Percentiles rank a stretch among this genome's conserved stretches.
Evolutionary conservation across 177 flowering plant genomes (phyloP).

Genomic region (Tripterygium wilfordii): DNA sequence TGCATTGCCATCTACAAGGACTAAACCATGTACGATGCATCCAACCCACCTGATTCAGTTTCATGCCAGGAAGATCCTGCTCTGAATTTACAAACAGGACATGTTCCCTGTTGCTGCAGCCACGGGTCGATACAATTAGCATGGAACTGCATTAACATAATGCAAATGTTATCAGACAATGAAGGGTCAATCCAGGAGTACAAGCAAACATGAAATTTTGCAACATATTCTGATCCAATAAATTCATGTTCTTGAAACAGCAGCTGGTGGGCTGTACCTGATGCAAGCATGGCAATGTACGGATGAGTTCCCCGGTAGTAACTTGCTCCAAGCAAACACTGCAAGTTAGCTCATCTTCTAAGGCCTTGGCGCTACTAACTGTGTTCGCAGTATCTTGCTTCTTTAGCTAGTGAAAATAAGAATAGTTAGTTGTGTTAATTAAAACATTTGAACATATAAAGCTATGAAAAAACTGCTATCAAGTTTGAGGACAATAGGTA

Average conservation of each 20-base stretch:
- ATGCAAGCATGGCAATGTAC: slow-evolving; percentile 91
- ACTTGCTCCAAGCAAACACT: slow-evolving; percentile 97
- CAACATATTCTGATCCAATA: too few species aligned
- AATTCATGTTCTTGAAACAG: neutral
- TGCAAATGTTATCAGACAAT: neutral
- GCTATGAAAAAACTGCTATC: too few species aligned
- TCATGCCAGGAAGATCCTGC: slow-evolving; percentile 56
- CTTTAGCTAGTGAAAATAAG: slow-evolving; percentile 22
- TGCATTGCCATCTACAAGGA: too few species aligned
- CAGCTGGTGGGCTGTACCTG: slow-evolving; percentile 41
- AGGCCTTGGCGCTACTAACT: slow-evolving; percentile 28
- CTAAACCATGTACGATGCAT: slow-evolving; percentile 42
- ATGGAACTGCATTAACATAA: slow-evolving; percentile 57
- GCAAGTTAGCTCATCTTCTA: slow-evolving; percentile 78
- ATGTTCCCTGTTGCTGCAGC: slow-evolving; percentile 81
- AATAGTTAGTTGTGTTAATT: too few species aligned
- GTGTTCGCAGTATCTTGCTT: slow-evolving; percentile 34
- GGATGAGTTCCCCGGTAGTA: slow-evolving; percentile 61
- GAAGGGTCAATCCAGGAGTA: too few species aligned
- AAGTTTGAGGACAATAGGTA: too few species aligned
- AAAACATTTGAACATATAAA: too few species aligned
- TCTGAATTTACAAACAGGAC: slow-evolving; percentile 78
- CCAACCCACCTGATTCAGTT: slow-evolving; percentile 16
- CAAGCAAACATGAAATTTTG: too few species aligned
- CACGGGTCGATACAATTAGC: slow-evolving; percentile 78